These are phyloP conservation scores for Scutellaria baicalensis DNA, from an alignment of 257 asterid genomes.

Conservation along the genomic window DNA sequence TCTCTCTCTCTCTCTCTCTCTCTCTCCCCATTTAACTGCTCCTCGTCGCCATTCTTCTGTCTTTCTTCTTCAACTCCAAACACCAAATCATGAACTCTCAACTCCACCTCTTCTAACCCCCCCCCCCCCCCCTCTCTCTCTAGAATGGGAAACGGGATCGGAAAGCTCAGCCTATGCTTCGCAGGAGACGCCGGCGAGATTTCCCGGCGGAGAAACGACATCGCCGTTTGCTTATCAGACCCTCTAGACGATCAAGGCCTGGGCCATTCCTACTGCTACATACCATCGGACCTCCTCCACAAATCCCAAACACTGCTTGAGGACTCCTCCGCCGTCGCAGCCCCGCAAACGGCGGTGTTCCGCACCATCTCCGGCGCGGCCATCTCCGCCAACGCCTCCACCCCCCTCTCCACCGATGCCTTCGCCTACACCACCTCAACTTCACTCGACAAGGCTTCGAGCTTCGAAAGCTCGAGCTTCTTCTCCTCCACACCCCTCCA, in stretches of 20 bases:
- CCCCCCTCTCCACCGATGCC: slow-evolving; percentile 68
- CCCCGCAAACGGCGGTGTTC: slow-evolving; percentile 39
- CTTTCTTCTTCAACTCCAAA: slow-evolving; percentile 6
- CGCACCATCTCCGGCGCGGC: slow-evolving; percentile 90
- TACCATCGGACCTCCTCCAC: slow-evolving; percentile 45
- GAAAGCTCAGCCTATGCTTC: slow-evolving; percentile 54
- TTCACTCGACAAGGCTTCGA: slow-evolving; percentile 60
- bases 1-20: slow-evolving; percentile 22
- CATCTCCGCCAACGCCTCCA: slow-evolving; percentile 81
- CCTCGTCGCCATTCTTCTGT: neutral
- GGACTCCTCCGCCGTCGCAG: neutral
- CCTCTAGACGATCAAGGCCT: slow-evolving; percentile 67
- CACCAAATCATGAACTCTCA: slow-evolving; percentile 5
- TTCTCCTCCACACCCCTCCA: slow-evolving; percentile 82
- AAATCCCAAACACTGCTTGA: slow-evolving; percentile 15
- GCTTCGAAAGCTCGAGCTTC: slow-evolving; percentile 67
- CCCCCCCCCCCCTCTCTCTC: neutral
- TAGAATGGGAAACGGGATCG: slow-evolving; percentile 65
- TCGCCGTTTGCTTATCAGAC: slow-evolving; percentile 33
- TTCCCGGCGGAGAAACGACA: slow-evolving; percentile 59
- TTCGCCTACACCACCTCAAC: slow-evolving; percentile 29
- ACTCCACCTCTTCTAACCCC: slow-evolving; percentile 5
- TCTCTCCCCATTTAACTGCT: slow-evolving; percentile 1
- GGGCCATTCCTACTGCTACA: slow-evolving; percentile 89
- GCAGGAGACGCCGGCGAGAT: slow-evolving; percentile 78